These are phyloP conservation scores for Coemansia sp. DNA, from an alignment of 192 early-diverging fungal species.

Conservation along the genomic window DNA sequence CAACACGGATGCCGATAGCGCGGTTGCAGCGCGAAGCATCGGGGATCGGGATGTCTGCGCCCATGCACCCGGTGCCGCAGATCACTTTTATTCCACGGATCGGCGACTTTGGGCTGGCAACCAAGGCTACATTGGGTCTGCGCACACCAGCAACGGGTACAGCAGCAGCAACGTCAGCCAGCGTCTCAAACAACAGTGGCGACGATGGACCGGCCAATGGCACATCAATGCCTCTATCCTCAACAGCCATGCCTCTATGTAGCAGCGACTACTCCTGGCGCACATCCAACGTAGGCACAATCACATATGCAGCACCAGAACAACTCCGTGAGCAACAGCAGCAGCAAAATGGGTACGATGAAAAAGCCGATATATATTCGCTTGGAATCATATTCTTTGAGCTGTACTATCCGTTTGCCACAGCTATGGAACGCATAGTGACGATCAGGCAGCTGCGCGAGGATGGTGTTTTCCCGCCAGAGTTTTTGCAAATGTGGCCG, in stretches of 20 bases:
- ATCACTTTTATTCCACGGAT: slow-evolving; percentile 57
- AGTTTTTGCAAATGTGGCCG: slow-evolving; percentile 53
- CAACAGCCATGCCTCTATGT: slow-evolving; percentile 59
- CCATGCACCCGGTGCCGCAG: not conserved
- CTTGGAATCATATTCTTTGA: slow-evolving; percentile 97
- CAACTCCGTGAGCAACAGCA: slow-evolving; percentile 19
- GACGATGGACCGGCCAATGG: too few relatives aligned
- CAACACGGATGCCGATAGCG: not conserved
- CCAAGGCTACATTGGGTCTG: slow-evolving; percentile 44
- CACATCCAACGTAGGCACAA: slow-evolving; percentile 85
- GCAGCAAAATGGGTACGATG: slow-evolving; percentile 54
- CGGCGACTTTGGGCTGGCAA: slow-evolving; percentile 97
- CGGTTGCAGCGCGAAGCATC: slow-evolving; percentile 1
- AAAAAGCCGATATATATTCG: slow-evolving; percentile 92
- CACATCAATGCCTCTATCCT: too few relatives aligned
- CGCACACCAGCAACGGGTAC: slow-evolving; percentile 34
- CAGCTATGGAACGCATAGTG: slow-evolving; percentile 84
- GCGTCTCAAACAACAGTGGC: too few relatives aligned
- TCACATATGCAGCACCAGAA: slow-evolving; percentile 83
- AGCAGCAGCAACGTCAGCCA: too few relatives aligned
- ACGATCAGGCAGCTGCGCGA: slow-evolving; percentile 67
- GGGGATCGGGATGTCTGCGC: not conserved
- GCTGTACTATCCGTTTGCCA: slow-evolving; percentile 81
- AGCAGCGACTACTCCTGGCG: slow-evolving; percentile 70
- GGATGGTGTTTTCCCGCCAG: slow-evolving; percentile 73